These are phyloP conservation scores for Neurospora sp. DNA, from an alignment of 495 filamentous ascomycete species.

Conservation along the genomic window DNA sequence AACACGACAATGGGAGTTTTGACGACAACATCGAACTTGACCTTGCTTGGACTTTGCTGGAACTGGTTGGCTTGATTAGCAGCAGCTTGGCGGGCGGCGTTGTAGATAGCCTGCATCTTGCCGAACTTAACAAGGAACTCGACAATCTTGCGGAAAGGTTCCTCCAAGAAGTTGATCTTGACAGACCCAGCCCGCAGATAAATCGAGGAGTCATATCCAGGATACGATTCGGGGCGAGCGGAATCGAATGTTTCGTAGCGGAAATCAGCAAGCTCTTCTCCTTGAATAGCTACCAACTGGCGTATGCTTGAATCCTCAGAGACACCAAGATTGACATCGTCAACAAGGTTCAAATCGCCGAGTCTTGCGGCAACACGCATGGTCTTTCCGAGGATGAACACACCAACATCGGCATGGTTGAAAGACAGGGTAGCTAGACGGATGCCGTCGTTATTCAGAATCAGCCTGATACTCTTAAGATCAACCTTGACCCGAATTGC, in stretches of 20 bases:
- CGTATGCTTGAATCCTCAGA: conserved; percentile 69
- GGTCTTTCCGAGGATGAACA: conserved; percentile 73
- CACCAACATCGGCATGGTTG: conserved; percentile 79
- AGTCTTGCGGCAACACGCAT: conserved; percentile 81
- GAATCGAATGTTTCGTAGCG: conserved; percentile 91
- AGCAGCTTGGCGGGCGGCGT: conserved; percentile 91
- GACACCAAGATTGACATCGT: conserved; percentile 91
- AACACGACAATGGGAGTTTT: conserved; percentile 95
- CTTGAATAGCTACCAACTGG: conserved; percentile 85
- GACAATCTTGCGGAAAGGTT: conserved; percentile 96
- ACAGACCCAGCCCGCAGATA: conserved; percentile 84
- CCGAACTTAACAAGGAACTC: conserved; percentile 97
- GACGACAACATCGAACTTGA: conserved; percentile 87
- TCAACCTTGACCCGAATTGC: conserved; percentile 72
- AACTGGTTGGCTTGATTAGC: conserved; percentile 87
- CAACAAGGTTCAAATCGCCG: conserved; percentile 77
- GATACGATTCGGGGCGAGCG: conserved; percentile 55
- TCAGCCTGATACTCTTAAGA: conserved; percentile 82
- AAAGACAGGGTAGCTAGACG: conserved; percentile 86
- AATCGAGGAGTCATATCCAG: conserved; percentile 90
- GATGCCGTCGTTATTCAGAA: conserved; percentile 98
- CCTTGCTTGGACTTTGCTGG: conserved; percentile 76
- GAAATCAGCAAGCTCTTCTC: conserved; percentile 94
- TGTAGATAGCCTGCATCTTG: conserved; percentile 98
- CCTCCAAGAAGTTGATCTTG: conserved; percentile 91